Percentiles rank a stretch among this genome's conserved stretches.
Evolutionary conservation across 352 stramenopile genomes (phyloP).

Genomic region (Phytopythium delawarense): DNA sequence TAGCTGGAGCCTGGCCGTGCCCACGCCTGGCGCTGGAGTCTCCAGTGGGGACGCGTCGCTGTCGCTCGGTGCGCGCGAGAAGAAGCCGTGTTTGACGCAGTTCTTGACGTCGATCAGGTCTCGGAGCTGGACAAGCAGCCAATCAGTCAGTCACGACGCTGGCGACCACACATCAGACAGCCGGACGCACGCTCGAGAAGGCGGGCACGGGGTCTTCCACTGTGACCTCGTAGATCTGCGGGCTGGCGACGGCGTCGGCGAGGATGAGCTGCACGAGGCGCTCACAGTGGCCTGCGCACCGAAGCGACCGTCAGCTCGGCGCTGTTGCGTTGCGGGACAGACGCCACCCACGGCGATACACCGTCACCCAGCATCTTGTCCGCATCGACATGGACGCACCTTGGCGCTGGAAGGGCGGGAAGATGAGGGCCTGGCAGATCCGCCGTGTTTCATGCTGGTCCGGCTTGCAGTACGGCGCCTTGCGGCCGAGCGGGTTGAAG

Average conservation of each 20-base stretch:
- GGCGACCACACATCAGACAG: background rate
- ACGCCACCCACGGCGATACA: background rate
- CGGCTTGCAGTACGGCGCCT: constrained; percentile 24
- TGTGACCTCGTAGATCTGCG: constrained; percentile 74
- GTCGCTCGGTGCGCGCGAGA: constrained; percentile 34
- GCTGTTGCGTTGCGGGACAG: constrained; percentile 2
- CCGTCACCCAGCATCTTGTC: background rate
- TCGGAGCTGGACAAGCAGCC: constrained; percentile 38
- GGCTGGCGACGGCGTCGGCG: constrained; percentile 40
- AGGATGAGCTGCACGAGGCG: constrained; percentile 67
- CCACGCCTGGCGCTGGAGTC: constrained; percentile 14
- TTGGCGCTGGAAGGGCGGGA: constrained; percentile 77
- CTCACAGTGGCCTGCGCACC: constrained; percentile 58
- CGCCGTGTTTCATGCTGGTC: constrained; percentile 66
- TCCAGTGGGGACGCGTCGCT: constrained; percentile 16
- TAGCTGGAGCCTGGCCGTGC: constrained; percentile 35
- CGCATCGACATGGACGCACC: constrained; percentile 18
- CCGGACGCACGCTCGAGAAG: constrained; percentile 50
- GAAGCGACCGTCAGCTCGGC: constrained; percentile 2
- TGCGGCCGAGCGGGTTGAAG: constrained; percentile 64
- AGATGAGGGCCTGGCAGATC: constrained; percentile 82
- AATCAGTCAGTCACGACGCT: no score
- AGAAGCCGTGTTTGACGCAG: constrained; percentile 56
- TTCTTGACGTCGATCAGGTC: constrained; percentile 69
- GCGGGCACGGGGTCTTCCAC: constrained; percentile 81